Evolutionary conservation across 177 flowering plant species (phyloP), one percentile per base, ranked within the genome.

Genomic region (Vitis hybrid): DNA sequence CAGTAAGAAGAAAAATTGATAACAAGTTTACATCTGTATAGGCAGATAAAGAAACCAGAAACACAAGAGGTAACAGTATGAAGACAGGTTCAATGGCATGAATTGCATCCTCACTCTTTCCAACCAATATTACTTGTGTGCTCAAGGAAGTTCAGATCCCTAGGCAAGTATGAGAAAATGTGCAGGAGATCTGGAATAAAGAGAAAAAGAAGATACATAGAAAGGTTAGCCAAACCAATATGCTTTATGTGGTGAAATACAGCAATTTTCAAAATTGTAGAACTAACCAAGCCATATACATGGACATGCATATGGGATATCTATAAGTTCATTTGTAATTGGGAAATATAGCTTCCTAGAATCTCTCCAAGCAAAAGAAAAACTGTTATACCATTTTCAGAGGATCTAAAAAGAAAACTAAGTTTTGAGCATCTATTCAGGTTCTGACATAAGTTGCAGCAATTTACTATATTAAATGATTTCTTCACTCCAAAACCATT

Each of bases 131-230:
- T 72, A 71, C 96, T 91, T 7, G 91, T 82, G 78, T 94, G 98
- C 83, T 92, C 95, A 28, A 94, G 73, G 78, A 94, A 94, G 79
- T 94, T 94, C 75, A 92, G 78, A 77, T 90, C 92, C 77, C 89
- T 83, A 13, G 93, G 93, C 80, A 94, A 80, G 80, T 82, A 87
- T 2, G 96, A 92, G 78, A 94, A 90, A 62, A 88, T 81, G 72
- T 94, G 93, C 67, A 94, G 75, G 19, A 92, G 73, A 82, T 92
- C 98, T 94, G 91, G 47, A 74, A 20, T 22, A 52, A 72, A 66
- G 65, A 54, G 54, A 67, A 49, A 22, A 58, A 38, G 19, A 28
- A 31, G 31, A 17, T 5, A 62, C 6, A 49, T 19, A 17, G 59
- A 28, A 50, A 59, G 68, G 18, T 70, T 55, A 65, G 33, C 54